Base-by-base conservation (phyloP, 495 filamentous ascomycete genomes). In the Talaromyces nanjingensis region DNA sequence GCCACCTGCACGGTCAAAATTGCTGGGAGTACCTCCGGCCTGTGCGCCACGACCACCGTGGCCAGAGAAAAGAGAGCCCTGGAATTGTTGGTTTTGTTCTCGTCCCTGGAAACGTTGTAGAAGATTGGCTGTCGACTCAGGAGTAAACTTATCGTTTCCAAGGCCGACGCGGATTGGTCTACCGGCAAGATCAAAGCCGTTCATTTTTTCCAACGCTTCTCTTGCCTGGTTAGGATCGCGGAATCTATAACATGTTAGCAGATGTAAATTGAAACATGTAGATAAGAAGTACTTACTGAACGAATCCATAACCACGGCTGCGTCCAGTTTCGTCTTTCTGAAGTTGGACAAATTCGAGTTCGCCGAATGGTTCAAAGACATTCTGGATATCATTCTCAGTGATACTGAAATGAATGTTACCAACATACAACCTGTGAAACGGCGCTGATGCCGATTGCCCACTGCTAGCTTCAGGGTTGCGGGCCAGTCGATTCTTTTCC, bases 81-180 rank as follows among this genome's bases (percentile, higher is more conserved):
- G 93, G 76, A 86, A 94, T 74, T 86, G 86, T 76, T 85, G 83
- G 77, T 85, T 84, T 75, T 87, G 86, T 83, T 89, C 87, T 66
- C 75, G 68, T 70, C 87, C 86, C 77, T 91, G 88, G 80, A 93
- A 91, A 72, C 92, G 91, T 81, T 92, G 92, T 63, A 94, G 77
- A 66, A 96, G 86, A 76, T 90, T 91, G 70, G 91, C 89, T 76
- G 90, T 97, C 76, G 92, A 93, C 80, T 97, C 94, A 67, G 92
- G 90, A 80, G 94, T 98, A 77, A 98, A 99, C 89, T 98, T 98
- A 90, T 99, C 96, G 81, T 96, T 99, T 78, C 96, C 96, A 82
- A 99, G 92, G 75, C 96, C 96, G 78, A 99, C 96, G 71, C 96
- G 91, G 72, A 99, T 98, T 62, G 91, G 91, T 70, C 96, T 92